These are phyloP conservation scores for Aeschynomene evenia DNA, from an alignment of 306 rosid genomes.

Conservation along the genomic window DNA sequence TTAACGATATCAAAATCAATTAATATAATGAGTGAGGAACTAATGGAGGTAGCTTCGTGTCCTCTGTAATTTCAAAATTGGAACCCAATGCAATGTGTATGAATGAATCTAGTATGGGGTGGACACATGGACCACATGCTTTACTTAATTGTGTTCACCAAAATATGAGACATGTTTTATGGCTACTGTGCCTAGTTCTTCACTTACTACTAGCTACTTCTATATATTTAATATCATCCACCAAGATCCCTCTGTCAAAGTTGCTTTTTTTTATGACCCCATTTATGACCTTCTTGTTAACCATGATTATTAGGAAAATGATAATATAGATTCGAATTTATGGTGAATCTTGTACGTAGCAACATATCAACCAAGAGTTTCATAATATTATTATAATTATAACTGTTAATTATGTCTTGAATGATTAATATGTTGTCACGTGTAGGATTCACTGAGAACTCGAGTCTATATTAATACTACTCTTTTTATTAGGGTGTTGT, in stretches of 20 bases:
- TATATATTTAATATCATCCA: constrained; percentile 7
- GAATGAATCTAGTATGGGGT: neutral
- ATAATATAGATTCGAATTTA: too few species aligned
- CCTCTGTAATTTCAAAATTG: neutral
- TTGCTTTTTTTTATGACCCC: neutral
- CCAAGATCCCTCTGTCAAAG: neutral
- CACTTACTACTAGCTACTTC: neutral
- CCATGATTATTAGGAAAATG: too few species aligned
- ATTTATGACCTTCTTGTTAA: too few species aligned
- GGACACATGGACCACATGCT: constrained; percentile 4
- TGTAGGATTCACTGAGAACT: too few species aligned
- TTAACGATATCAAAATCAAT: neutral
- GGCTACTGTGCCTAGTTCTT: neutral
- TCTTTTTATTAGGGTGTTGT: too few species aligned
- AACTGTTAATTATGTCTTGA: too few species aligned
- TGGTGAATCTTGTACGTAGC: too few species aligned
- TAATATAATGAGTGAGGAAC: neutral
- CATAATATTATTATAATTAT: too few species aligned
- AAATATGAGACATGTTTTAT: neutral
- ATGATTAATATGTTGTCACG: neutral
- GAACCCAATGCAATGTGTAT: neutral
- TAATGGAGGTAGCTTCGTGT: constrained; percentile 10
- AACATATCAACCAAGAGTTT: too few species aligned
- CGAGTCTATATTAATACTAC: too few species aligned
- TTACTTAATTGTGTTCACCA: constrained; percentile 15